Evolutionary conservation across 1,284 basidiomycete genomes (phyloP).

Genomic region (Apiotrichum gamsii): DNA sequence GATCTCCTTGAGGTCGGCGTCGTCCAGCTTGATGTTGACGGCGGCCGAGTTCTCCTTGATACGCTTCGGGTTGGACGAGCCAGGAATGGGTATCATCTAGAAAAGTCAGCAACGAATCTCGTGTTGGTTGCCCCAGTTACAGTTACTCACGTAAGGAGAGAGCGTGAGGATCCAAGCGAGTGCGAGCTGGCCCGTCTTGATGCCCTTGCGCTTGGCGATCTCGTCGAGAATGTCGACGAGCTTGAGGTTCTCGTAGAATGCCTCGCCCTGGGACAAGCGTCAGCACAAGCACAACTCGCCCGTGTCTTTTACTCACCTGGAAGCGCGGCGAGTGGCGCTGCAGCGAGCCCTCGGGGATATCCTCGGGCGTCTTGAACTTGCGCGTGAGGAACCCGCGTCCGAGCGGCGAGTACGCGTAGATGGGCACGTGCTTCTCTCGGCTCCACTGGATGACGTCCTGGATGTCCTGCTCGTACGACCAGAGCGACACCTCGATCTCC

Average conservation of each 20-base stretch:
- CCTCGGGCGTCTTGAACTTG: slow-evolving; percentile 50
- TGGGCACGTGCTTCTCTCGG: slow-evolving; percentile 52
- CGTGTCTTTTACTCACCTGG: too few relatives aligned
- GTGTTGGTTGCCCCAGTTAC: not conserved
- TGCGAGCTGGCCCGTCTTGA: slow-evolving; percentile 56
- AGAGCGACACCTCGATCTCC: slow-evolving; percentile 56
- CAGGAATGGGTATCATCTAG: slow-evolving; percentile 52
- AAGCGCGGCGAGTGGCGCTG: slow-evolving; percentile 33
- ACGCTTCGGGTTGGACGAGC: slow-evolving; percentile 50
- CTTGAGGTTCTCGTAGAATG: slow-evolving; percentile 55
- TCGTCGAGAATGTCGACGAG: slow-evolving; percentile 52
- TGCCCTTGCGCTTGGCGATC: slow-evolving; percentile 52
- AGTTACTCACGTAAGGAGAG: slow-evolving; percentile 46
- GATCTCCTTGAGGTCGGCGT: slow-evolving; percentile 43
- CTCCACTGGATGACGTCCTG: slow-evolving; percentile 44
- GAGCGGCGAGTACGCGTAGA: slow-evolving; percentile 58
- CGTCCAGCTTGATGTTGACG: slow-evolving; percentile 48
- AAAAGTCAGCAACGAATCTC: not conserved
- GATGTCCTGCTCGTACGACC: slow-evolving; percentile 51
- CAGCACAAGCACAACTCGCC: too few relatives aligned
- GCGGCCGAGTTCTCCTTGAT: slow-evolving; percentile 51
- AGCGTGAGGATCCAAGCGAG: slow-evolving; percentile 58
- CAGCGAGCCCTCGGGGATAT: slow-evolving; percentile 50
- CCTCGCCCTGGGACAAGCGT: too few relatives aligned
- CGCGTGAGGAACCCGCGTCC: slow-evolving; percentile 58